Base-by-base conservation (phyloP, 164 flowering plant species). In the Protea cynaroides region DNA sequence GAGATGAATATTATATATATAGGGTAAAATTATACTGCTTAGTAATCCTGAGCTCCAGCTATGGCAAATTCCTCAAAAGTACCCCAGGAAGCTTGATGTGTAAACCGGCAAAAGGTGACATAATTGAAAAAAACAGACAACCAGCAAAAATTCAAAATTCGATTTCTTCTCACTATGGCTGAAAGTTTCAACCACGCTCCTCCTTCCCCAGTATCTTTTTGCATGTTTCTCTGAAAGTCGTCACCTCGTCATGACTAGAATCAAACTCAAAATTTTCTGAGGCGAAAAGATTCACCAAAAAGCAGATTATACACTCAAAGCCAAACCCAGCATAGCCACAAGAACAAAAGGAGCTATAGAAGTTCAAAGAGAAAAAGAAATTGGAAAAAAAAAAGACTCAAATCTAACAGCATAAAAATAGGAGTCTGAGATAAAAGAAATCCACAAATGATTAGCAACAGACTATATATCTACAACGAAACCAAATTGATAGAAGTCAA, bases 271-370 rank as follows among this genome's bases (percentile, higher is more conserved):
- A n/a, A 22, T 19, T 52, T 15, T 19, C 46, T 19, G 55, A 52
- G 17, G 55, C 19, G 17, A 14, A 23, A 59, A 22, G 50, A 14
- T 40, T n/a, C 36, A 44, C n/a, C 22, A 13, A 13, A 19, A 59
- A 59, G 34, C 51, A 59, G 21, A 38, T 59, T 14, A 43, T 22
- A 58, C n/a, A 58, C 61, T 37, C 24, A 22, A 58, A 1, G 19
- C 13, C 37, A 58, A 59, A 21, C 23, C 63, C 50, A 59, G 23
- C 34, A 40, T 40, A 40, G n/a, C 25, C 50, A 59, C 19, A 58
- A 19, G 43, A 19, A 15, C 11, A 10, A 9, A 59, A 59, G 7
- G 24, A 52, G 9, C 46, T 11, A 10, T 10, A 40, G 46, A 21
- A 17, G 37, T 40, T 19, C 63, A 12, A 12, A 40, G 24, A 59